Percentiles rank a stretch among this genome's conserved stretches.
Conservation (phyloP, 805 yeast species). For the Zygosaccharomyces gambellarensis region DNA sequence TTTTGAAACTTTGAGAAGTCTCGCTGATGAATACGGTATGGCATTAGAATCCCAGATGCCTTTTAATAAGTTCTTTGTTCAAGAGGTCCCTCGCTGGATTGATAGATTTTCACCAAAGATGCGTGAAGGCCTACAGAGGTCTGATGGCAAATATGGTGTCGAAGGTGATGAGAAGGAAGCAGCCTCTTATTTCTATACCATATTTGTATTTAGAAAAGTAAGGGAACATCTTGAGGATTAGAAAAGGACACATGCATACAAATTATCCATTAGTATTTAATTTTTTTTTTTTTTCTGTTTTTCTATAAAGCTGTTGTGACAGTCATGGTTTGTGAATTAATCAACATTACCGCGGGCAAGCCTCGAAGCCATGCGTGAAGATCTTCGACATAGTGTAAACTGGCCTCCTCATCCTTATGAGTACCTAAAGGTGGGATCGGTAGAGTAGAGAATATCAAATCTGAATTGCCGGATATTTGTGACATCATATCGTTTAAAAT, state of each 20-base stretch:
- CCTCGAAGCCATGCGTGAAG: conserved; percentile 76
- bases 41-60: conserved; percentile 67
- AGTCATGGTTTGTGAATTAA: conserved; percentile 91
- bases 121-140: conserved; percentile 63
- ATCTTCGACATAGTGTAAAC: conserved; percentile 69
- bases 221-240: conserved; percentile 26
- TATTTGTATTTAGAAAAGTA: conserved; percentile 73
- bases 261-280: conserved; percentile 1
- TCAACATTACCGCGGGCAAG: conserved; percentile 74
- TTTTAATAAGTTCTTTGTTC: conserved; percentile 75
- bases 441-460: conserved; percentile 78
- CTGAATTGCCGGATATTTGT: conserved; percentile 53
- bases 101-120: conserved; percentile 53
- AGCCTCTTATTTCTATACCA: conserved; percentile 76
- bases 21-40: conserved; percentile 80
- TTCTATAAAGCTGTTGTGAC: conserved; percentile 82
- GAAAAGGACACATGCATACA: conserved; percentile 3
- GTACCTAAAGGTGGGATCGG: conserved; percentile 88
- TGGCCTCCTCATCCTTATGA: conserved; percentile 60
- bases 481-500: conserved; percentile 84
- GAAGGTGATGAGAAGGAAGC: conserved; percentile 88
- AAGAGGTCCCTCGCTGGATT: conserved; percentile 68
- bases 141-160: conserved; percentile 79
- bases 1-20: conserved; percentile 74
- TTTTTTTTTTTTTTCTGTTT: background rate